Evolutionary conservation across 768 basidiomycete genomes (phyloP).

Genomic region (Boletus huronensis): DNA sequence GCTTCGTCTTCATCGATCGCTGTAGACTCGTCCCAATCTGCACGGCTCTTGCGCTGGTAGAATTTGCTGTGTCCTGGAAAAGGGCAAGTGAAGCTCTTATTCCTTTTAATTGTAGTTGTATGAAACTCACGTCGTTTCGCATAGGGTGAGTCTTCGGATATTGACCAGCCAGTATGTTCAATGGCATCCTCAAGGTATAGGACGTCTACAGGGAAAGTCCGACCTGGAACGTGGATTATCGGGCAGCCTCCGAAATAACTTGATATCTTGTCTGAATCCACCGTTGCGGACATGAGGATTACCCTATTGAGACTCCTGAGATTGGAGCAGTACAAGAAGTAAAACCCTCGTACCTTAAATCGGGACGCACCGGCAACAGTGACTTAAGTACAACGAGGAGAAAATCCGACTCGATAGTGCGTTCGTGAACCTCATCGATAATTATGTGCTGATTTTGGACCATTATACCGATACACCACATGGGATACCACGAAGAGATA

Average conservation of each 20-base stretch:
- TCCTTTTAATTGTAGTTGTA: background rate
- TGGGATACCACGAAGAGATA: slow-evolving; percentile 1
- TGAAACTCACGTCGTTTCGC: slow-evolving; percentile 58
- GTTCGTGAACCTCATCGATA: slow-evolving; percentile 97
- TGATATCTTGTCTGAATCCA: slow-evolving; percentile 89
- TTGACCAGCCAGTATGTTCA: slow-evolving; percentile 73
- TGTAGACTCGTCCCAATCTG: slow-evolving; percentile 80
- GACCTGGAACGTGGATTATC: slow-evolving; percentile 82
- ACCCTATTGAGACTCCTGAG: slow-evolving; percentile 48
- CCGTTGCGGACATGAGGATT: slow-evolving; percentile 94
- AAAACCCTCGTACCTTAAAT: slow-evolving; percentile 67
- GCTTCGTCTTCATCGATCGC: slow-evolving; percentile 65
- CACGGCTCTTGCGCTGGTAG: slow-evolving; percentile 53
- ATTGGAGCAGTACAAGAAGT: background rate
- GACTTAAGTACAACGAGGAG: slow-evolving; percentile 90
- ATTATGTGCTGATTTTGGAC: slow-evolving; percentile 70
- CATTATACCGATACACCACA: background rate
- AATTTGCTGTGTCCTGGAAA: slow-evolving; percentile 58
- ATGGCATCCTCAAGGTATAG: slow-evolving; percentile 90
- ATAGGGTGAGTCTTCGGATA: slow-evolving; percentile 79
- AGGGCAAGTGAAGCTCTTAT: background rate
- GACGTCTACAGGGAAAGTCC: slow-evolving; percentile 90
- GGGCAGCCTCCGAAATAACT: slow-evolving; percentile 85
- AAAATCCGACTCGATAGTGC: slow-evolving; percentile 96
- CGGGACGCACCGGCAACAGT: slow-evolving; percentile 66